These are phyloP conservation scores for Syzygium aromaticum DNA, from an alignment of 345 rosid species.

Conservation along the genomic window DNA sequence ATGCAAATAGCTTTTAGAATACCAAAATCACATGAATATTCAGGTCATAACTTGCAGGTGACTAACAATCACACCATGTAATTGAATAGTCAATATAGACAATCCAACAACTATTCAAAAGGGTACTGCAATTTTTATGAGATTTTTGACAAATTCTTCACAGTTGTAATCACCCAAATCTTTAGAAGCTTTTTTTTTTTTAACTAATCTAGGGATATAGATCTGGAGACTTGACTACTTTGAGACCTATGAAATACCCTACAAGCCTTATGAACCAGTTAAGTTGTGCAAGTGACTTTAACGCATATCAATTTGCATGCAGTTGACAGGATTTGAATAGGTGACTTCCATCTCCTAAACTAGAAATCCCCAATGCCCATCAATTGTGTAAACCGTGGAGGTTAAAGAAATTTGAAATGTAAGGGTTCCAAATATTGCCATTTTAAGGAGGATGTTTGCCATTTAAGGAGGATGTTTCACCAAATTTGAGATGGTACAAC, in stretches of 20 bases:
- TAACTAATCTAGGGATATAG: background rate
- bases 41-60: accelerated
- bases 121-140: background rate
- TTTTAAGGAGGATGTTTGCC: background rate
- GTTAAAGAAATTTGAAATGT: background rate
- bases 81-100: background rate
- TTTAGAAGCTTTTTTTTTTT: background rate
- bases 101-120: background rate
- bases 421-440: background rate
- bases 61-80: background rate
- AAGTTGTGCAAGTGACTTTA: accelerated
- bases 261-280: background rate
- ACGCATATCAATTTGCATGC: accelerated
- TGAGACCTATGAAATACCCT: accelerated
- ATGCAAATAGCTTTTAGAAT: background rate
- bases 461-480: background rate
- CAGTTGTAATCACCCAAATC: background rate
- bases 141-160: accelerated
- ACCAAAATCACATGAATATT: background rate
- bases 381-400: accelerated
- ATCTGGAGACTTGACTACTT: background rate
- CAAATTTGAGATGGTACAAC: background rate
- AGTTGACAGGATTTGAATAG: background rate
- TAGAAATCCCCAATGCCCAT: background rate
- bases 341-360: background rate